A percentile compares a stretch with the other conserved stretches of the same genome.
Evolutionary conservation across 2,329 filamentous ascomycete genomes (phyloP).

Genomic region (Exophiala xenobiotica): DNA sequence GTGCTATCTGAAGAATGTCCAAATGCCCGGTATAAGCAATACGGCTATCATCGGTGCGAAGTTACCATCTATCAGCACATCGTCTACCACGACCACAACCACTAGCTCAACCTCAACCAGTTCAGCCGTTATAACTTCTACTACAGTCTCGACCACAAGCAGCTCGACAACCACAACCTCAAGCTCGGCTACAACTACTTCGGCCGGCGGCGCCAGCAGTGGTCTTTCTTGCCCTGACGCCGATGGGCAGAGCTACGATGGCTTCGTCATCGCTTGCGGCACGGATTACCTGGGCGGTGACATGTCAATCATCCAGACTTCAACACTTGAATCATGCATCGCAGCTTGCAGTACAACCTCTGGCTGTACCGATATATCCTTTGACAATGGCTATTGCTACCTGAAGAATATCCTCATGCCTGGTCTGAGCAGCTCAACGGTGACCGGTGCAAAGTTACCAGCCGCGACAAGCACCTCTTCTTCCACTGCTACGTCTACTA

Average conservation of each 20-base stretch:
- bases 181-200: not conserved
- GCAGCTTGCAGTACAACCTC: not conserved
- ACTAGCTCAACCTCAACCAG: not conserved
- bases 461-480: not conserved
- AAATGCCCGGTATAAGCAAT: not conserved
- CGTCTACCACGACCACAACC: not conserved
- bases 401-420: not conserved
- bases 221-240: too few species aligned
- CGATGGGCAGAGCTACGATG: too few species aligned
- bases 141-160: too few species aligned
- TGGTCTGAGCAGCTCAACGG: not conserved
- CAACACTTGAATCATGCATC: not conserved
- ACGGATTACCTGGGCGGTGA: not conserved
- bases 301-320: not conserved
- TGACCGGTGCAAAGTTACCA: not conserved
- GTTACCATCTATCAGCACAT: not conserved
- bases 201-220: too few species aligned
- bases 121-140: too few species aligned
- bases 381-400: not conserved
- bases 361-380: not conserved
- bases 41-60: not conserved
- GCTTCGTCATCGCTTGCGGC: not conserved
- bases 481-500: not conserved
- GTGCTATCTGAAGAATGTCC: not conserved
- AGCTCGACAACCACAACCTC: not conserved